Conservation (phyloP, 1,139 yeast species). For the Yamadazyma kanchanaburiensis region DNA sequence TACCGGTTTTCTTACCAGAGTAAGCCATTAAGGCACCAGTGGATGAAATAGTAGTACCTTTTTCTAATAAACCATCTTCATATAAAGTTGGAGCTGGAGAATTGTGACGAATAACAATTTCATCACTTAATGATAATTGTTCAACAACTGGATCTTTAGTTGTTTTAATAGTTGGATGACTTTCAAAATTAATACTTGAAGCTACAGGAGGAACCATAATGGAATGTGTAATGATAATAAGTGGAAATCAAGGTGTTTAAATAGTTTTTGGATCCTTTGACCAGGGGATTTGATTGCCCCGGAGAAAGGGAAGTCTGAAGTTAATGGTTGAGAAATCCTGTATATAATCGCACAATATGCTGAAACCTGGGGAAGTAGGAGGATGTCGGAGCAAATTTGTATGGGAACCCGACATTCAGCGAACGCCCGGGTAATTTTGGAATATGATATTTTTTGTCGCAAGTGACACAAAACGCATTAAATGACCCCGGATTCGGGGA, state of each 20-base stretch:
- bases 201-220: slow-evolving; percentile 49
- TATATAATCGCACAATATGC: slow-evolving; percentile 1
- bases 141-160: slow-evolving; percentile 43
- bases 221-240: slow-evolving; percentile 9
- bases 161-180: slow-evolving; percentile 42
- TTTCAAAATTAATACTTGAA: slow-evolving; percentile 42
- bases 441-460: no score
- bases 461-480: background rate
- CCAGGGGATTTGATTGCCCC: slow-evolving; percentile 3
- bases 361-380: slow-evolving; percentile 8
- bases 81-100: slow-evolving; percentile 91
- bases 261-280: slow-evolving; percentile 5
- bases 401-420: no score
- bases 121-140: slow-evolving; percentile 44
- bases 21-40: slow-evolving; percentile 95
- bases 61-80: slow-evolving; percentile 91
- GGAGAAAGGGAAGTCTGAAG: slow-evolving; percentile 7
- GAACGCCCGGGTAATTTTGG: no score
- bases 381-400: background rate
- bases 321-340: slow-evolving; percentile 1
- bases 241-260: slow-evolving; percentile 5
- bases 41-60: slow-evolving; percentile 88
- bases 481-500: slow-evolving; percentile 4
- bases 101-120: slow-evolving; percentile 69
- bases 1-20: slow-evolving; percentile 95